phyloP scores from a whole-genome alignment of 257 asterid species.

The Lavandula angustifolia region DNA sequence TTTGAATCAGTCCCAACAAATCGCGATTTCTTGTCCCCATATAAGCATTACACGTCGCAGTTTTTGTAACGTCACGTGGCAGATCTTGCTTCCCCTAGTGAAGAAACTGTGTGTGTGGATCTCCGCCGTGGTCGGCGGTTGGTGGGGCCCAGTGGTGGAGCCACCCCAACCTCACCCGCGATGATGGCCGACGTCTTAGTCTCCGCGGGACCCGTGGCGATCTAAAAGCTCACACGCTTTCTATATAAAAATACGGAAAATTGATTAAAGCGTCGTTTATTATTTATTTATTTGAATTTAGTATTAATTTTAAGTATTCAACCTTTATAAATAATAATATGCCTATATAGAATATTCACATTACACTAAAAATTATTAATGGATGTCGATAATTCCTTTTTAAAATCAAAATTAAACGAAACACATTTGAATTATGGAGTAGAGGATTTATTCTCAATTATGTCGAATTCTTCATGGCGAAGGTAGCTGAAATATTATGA shows the following conservation, averaged over 20 bases:
- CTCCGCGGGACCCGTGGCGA: conserved; percentile 24
- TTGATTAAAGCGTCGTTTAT: not conserved
- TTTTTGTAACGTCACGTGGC: conserved; percentile 30
- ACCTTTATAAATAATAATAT: no score
- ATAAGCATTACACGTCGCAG: conserved; percentile 11
- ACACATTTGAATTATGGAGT: no score
- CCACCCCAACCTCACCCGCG: conserved; percentile 35
- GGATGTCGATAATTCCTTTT: no score
- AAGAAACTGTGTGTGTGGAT: not conserved
- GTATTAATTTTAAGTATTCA: no score
- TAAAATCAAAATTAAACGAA: no score
- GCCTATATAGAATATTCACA: no score
- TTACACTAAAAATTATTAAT: no score
- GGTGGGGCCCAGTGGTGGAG: conserved; percentile 27
- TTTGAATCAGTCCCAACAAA: conserved; percentile 27
- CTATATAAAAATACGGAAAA: not conserved
- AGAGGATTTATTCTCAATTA: no score
- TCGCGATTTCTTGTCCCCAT: conserved; percentile 18
- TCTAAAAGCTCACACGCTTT: conserved; percentile 32
- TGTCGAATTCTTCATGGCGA: not conserved
- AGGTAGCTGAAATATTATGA: conserved; percentile 6
- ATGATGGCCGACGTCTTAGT: not conserved
- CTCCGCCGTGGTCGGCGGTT: conserved; percentile 36
- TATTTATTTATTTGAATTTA: not conserved
- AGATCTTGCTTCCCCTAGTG: no score